phyloP scores from a whole-genome alignment of 441 rosid species.

The Croton setiger region DNA sequence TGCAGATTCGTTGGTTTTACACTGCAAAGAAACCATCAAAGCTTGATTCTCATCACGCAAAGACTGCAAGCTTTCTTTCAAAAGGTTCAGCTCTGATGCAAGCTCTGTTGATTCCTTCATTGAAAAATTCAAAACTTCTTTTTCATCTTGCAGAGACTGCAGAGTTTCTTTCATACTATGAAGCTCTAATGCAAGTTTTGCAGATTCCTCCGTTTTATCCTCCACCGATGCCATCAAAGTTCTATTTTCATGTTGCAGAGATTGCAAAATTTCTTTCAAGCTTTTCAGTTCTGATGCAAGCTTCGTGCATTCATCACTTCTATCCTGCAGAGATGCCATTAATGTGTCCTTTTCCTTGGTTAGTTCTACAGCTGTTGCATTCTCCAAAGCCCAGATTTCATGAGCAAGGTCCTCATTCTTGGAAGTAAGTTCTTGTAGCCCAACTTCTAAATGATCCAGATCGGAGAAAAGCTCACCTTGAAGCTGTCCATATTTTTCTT shows the following conservation, averaged over 20 bases:
- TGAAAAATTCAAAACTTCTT: conserved; percentile 14
- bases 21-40: conserved; percentile 15
- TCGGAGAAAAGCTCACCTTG: conserved; percentile 54
- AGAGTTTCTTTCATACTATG: conserved; percentile 20
- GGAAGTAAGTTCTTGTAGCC: conserved; percentile 54
- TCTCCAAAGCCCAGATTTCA: conserved; percentile 55
- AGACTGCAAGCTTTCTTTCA: conserved; percentile 23
- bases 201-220: conserved; percentile 22
- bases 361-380: conserved; percentile 51
- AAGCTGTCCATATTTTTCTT: conserved; percentile 45
- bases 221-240: conserved; percentile 11
- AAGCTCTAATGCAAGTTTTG: conserved; percentile 20
- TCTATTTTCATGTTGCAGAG: conserved; percentile 24
- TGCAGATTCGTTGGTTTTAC: conserved; percentile 23
- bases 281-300: conserved; percentile 19
- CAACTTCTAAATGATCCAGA: conserved; percentile 53
- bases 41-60: conserved; percentile 26
- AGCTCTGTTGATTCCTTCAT: conserved; percentile 27
- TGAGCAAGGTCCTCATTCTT: conserved; percentile 51
- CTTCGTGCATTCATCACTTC: conserved; percentile 10
- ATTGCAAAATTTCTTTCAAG: conserved; percentile 22
- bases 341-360: conserved; percentile 28
- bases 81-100: conserved; percentile 18
- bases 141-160: conserved; percentile 25
- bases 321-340: conserved; percentile 22